phyloP scores from a whole-genome alignment of 2,329 filamentous ascomycete species.

The Aspergillus ochraceoroseus region DNA sequence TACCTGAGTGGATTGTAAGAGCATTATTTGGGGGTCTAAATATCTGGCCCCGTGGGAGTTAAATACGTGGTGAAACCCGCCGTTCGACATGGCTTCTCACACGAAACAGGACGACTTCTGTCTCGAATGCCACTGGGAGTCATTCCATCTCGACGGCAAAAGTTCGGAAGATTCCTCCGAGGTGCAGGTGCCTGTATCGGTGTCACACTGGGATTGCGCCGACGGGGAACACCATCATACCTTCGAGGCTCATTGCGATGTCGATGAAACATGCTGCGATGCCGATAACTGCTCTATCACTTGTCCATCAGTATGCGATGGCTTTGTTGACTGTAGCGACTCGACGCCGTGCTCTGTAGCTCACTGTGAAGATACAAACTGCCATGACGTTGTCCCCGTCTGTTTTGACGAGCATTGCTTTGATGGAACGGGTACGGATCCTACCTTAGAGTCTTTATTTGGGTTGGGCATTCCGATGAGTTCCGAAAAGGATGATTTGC shows the following conservation, averaged over 20 bases:
- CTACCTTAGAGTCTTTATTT: conserved; percentile 32
- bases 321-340: conserved; percentile 40
- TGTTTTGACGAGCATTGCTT: conserved; percentile 42
- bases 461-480: conserved; percentile 30
- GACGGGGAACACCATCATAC: conserved; percentile 30
- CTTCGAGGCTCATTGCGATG: conserved; percentile 25
- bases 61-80: too few species aligned
- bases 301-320: conserved; percentile 41
- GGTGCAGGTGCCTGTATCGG: conserved; percentile 17
- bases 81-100: conserved; percentile 31
- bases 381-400: conserved; percentile 30
- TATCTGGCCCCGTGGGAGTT: too few species aligned
- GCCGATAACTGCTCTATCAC: conserved; percentile 37
- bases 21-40: conserved; percentile 1
- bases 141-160: conserved; percentile 35
- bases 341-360: conserved; percentile 36
- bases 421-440: conserved; percentile 20
- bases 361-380: conserved; percentile 28
- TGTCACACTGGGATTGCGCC: conserved; percentile 30
- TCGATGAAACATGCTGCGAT: conserved; percentile 39
- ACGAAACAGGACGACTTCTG: conserved; percentile 34
- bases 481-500: conserved; percentile 27
- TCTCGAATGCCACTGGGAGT: conserved; percentile 42
- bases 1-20: conserved; percentile 9
- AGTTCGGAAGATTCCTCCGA: conserved; percentile 23